Evolutionary conservation across 2,329 filamentous ascomycete genomes (phyloP).

Genomic region (Ilyonectria destructans): DNA sequence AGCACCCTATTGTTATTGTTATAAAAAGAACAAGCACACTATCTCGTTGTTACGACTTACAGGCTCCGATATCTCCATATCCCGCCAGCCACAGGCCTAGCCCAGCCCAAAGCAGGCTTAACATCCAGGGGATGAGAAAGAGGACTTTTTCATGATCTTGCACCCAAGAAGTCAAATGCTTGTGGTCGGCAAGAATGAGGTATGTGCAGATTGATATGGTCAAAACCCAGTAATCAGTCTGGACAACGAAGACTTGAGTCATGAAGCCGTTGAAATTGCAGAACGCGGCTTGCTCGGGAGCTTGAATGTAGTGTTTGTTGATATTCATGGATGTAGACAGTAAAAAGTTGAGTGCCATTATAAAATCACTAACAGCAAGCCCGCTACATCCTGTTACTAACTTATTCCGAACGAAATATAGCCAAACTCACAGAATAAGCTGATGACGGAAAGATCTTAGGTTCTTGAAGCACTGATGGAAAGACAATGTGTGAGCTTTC

Average conservation of each 20-base stretch:
- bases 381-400: conserved; percentile 13
- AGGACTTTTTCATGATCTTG: conserved; percentile 14
- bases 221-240: conserved; percentile 31
- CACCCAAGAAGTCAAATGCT: conserved; percentile 9
- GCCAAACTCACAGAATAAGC: conserved; percentile 28
- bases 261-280: conserved; percentile 27
- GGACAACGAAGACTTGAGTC: conserved; percentile 27
- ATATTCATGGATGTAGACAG: conserved; percentile 24
- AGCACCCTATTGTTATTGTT: conserved; percentile 21
- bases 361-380: conserved; percentile 24
- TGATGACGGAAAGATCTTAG: conserved; percentile 28
- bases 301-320: conserved; percentile 12
- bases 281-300: conserved; percentile 19
- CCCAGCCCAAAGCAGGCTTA: conserved; percentile 21
- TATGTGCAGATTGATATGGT: conserved; percentile 22
- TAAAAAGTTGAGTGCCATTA: conserved; percentile 28
- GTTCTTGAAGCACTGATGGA: conserved; percentile 19
- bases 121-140: conserved; percentile 11
- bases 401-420: neutral
- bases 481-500: neutral
- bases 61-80: conserved; percentile 29
- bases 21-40: neutral
- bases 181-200: conserved; percentile 25
- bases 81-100: conserved; percentile 19
- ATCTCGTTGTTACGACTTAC: neutral